Evolutionary conservation across 75 land plant genomes (phyloP).

Genomic region (Picea glauca): DNA sequence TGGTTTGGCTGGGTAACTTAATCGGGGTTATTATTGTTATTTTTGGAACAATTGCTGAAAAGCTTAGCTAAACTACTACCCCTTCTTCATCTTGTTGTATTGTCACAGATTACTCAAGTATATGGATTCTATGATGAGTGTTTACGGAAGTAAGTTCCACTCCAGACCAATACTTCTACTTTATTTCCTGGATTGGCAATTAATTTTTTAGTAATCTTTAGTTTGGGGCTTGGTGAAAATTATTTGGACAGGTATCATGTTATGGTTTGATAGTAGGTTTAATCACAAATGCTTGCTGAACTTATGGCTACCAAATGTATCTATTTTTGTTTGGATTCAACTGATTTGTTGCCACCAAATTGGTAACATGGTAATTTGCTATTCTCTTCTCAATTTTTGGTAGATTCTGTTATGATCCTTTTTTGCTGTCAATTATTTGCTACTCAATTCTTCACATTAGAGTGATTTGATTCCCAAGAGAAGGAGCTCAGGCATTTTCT

Average conservation of each 20-base stretch:
- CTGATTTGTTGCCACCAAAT: background rate
- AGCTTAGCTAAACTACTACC: background rate
- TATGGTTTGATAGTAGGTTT: background rate
- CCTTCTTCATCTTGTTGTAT: background rate
- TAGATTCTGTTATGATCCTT: background rate
- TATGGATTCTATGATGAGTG: constrained; percentile 97
- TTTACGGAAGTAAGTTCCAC: constrained; percentile 70
- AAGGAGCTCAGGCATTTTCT: too few relatives aligned
- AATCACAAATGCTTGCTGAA: background rate
- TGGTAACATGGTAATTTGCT: background rate
- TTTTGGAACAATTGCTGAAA: background rate
- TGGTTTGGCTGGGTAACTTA: too few relatives aligned
- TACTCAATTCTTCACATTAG: background rate
- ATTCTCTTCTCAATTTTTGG: background rate
- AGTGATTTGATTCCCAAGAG: background rate
- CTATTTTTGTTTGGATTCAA: background rate
- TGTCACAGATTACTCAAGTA: constrained; percentile 93
- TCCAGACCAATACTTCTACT: background rate
- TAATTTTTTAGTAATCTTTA: too few relatives aligned
- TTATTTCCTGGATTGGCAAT: background rate
- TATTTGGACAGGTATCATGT: background rate
- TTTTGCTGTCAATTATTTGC: background rate
- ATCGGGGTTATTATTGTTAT: too few relatives aligned
- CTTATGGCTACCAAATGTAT: background rate
- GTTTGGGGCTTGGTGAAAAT: too few relatives aligned